Conservation (phyloP, 345 rosid species). For the Melaleuca quinquenervia region DNA sequence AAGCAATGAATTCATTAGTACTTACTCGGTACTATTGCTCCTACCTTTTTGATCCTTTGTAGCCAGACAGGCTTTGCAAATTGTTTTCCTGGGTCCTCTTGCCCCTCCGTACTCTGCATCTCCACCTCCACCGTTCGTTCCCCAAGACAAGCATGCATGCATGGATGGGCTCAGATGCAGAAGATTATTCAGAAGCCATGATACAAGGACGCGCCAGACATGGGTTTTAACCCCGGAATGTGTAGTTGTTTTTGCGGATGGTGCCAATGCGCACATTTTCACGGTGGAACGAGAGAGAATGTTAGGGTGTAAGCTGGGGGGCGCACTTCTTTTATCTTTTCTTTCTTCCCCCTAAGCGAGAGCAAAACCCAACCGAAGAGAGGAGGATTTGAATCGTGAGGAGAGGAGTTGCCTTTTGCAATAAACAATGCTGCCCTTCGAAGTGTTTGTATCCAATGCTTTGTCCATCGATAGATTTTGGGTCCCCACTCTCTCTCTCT, state of each 20-base stretch:
- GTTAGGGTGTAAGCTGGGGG: neutral
- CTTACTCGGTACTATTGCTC: neutral
- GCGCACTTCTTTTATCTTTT: neutral
- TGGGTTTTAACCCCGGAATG: neutral
- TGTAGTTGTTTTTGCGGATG: neutral
- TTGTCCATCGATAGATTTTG: slow-evolving; percentile 21
- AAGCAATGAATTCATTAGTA: neutral
- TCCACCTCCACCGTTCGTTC: neutral
- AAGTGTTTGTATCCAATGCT: neutral
- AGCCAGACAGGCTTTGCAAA: neutral
- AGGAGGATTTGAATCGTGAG: neutral
- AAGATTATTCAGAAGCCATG: neutral
- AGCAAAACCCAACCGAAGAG: neutral
- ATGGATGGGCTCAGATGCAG: neutral
- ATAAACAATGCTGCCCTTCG: slow-evolving; percentile 11
- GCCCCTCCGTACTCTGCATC: neutral
- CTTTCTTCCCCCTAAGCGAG: neutral
- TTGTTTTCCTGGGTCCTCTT: neutral
- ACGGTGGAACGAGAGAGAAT: neutral
- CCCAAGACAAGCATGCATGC: neutral
- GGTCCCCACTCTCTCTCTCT: slow-evolving; percentile 10
- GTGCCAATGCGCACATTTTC: neutral
- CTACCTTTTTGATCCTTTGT: neutral
- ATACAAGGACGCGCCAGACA: neutral
- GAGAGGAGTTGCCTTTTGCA: slow-evolving; percentile 22